Evolutionary conservation across 768 basidiomycete species (phyloP), one percentile per base, ranked within the genome.

Genomic region (Mycena metata): DNA sequence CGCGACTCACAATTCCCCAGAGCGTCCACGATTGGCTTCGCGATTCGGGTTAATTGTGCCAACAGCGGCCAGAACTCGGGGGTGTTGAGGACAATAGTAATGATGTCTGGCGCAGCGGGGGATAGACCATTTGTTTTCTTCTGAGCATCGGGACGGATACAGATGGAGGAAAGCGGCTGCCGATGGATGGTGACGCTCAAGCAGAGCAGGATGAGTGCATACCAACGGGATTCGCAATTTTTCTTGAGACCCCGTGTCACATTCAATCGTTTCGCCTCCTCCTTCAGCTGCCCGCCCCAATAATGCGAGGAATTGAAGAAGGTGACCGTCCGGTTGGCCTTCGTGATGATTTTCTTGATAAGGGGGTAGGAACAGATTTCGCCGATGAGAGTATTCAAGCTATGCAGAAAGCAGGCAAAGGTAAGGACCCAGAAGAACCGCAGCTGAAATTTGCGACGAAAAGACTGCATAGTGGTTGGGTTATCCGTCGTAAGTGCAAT

Each of bases 401-500:
- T 42, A 55, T 76, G 76, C 4, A 76, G 69, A 39, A 76, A 76
- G 65, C 76, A 75, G 4, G 70, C 61, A 36, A 74, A 72, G 36
- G 71, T 72, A 21, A 80, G 61, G 45, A 78, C 30, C 79, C 78
- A 79, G 36, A 52, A 56, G 55, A 59, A 77, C 24, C 72, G 63
- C 9, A 51, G 23, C 43, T 71, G 43, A n/a, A 72, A 75, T 23
- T 74, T 71, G 17, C 60, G 19, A 12, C 70, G 47, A 35, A 77
- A 78, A 6, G 75, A 41, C 49, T 74, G 73, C 80, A 81, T 81
- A 0, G 72, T 70, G 1, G 74, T 77, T 11, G 79, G 78, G 66
- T 80, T 80, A 57, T 81, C 77, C 0, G 77, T 81, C 8, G 71
- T 75, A 1, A 71, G 16, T 2, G 77, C 75, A 63, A 79, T 72